Base-by-base conservation (phyloP, 1,284 basidiomycete species). In the Flammula alnicola region DNA sequence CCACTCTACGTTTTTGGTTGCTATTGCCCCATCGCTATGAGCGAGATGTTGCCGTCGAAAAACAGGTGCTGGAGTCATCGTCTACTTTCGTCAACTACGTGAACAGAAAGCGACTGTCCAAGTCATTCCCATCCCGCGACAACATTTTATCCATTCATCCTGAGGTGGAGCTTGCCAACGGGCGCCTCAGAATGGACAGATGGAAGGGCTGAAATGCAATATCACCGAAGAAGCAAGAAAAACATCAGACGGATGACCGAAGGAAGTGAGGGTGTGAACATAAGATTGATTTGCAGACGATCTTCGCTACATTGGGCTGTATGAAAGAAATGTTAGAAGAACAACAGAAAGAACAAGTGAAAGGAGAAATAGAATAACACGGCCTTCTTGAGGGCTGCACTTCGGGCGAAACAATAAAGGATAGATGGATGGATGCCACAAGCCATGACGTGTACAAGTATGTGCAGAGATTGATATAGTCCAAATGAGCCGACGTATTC, bases 1-100 rank as follows among this genome's bases (percentile, higher is more conserved):
- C 56, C 56, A 58, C 53, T 59, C 55, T 53, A 59, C 61, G 55
- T 52, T 49, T 51, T 27, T 36, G 47, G 27, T 61, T 26, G 36
- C 33, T 61, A 26, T 61, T 44, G 61, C 61, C 60, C 52, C 49
- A 38, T 47, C 33, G 45, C 42, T 33, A 35, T 27, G 37, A 44
- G 23, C 9, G 12, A 36, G 29, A 45, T 29, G 33, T 20, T 37
- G 29, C 31, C 19, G 35, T 27, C 27, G 22, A 32, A 30, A 29
- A 43, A 9, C 9, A 31, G 36, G 26, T 25, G 26, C 30, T 45
- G 44, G 47, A 51, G 47, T 50, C 56, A 50, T 52, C 16, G 43
- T 29, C 17, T 22, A 27, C 36, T 16, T 16, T 29, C n/a, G 44
- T 23, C 22, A 23, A 16, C 39, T 22, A 10, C 14, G 42, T 33